A percentile compares a stretch with the other conserved stretches of the same genome.
These are phyloP conservation scores for Fusarium pseudograminearum DNA, from an alignment of 2,329 filamentous ascomycete species.

Conservation along the genomic window DNA sequence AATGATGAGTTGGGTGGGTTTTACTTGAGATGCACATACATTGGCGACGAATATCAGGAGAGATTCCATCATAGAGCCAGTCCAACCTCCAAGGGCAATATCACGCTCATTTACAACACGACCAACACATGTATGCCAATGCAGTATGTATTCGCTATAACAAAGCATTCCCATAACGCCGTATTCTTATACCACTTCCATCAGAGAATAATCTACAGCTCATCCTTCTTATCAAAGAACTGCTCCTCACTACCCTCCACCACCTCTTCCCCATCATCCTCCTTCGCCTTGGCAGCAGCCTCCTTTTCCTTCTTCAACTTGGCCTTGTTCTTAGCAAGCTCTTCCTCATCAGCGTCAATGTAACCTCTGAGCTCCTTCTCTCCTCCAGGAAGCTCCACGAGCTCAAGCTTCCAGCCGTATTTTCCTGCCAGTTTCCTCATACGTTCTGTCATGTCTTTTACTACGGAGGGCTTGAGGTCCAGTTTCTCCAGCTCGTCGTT, in stretches of 20 bases:
- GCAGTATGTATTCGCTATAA: conserved; percentile 6
- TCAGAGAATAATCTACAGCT: conserved; percentile 59
- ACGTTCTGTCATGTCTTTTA: conserved; percentile 76
- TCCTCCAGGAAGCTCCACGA: conserved; percentile 74
- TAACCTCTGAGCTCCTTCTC: conserved; percentile 75
- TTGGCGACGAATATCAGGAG: background rate
- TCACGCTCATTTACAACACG: background rate
- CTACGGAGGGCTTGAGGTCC: conserved; percentile 72
- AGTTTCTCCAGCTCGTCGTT: conserved; percentile 76
- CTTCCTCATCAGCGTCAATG: conserved; percentile 68
- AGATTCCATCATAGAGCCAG: background rate
- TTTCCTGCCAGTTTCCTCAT: conserved; percentile 77
- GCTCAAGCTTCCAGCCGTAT: conserved; percentile 82
- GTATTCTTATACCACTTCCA: conserved; percentile 49
- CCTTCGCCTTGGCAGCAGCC: conserved; percentile 25
- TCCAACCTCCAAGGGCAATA: background rate
- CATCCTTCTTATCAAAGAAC: conserved; percentile 35
- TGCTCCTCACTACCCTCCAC: conserved; percentile 31
- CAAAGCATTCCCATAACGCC: conserved; percentile 28
- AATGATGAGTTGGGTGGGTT: too few species aligned
- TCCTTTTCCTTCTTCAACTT: conserved; percentile 36
- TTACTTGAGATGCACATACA: too few species aligned
- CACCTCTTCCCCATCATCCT: conserved; percentile 35
- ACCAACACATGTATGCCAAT: background rate
- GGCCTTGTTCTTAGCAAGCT: conserved; percentile 38